phyloP scores from a whole-genome alignment of 129 eudicot genomes.

The Glebionis coronaria region DNA sequence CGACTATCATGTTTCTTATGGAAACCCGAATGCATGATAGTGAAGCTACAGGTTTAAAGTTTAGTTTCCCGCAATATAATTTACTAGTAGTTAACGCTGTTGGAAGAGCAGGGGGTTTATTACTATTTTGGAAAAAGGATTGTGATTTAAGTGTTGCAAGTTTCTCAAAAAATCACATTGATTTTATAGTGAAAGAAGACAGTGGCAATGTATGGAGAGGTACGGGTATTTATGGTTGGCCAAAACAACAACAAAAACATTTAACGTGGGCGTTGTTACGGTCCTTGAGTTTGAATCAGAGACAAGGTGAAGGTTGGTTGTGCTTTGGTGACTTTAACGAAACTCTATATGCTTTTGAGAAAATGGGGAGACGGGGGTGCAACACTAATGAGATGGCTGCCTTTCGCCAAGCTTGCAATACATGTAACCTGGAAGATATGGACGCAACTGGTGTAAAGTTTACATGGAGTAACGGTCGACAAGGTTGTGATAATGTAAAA shows the following conservation, averaged over 20 bases:
- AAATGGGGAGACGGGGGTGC: too few relatives aligned
- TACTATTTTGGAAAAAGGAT: background rate
- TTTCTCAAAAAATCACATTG: background rate
- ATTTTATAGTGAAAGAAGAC: background rate
- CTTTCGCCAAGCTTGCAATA: too few relatives aligned
- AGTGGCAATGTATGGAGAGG: background rate
- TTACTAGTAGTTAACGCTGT: background rate
- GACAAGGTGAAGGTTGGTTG: background rate
- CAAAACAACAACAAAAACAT: background rate
- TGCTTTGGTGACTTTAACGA: background rate
- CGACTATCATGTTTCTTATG: background rate
- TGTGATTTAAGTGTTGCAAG: background rate
- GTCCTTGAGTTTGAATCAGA: background rate
- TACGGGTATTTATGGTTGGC: background rate
- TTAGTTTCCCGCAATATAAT: background rate
- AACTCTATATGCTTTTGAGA: background rate
- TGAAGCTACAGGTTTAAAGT: background rate
- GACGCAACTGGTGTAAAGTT: too few relatives aligned
- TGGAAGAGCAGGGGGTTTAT: background rate
- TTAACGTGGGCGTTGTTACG: background rate
- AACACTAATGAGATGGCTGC: too few relatives aligned
- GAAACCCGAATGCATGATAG: background rate
- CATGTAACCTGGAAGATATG: too few relatives aligned
- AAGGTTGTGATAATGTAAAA: too few relatives aligned
- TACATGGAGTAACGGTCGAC: too few relatives aligned